A percentile compares a stretch with the other conserved stretches of the same genome.
Evolutionary conservation across 805 yeast genomes (phyloP).

Genomic region (Saccharomycopsis fibuligera): DNA sequence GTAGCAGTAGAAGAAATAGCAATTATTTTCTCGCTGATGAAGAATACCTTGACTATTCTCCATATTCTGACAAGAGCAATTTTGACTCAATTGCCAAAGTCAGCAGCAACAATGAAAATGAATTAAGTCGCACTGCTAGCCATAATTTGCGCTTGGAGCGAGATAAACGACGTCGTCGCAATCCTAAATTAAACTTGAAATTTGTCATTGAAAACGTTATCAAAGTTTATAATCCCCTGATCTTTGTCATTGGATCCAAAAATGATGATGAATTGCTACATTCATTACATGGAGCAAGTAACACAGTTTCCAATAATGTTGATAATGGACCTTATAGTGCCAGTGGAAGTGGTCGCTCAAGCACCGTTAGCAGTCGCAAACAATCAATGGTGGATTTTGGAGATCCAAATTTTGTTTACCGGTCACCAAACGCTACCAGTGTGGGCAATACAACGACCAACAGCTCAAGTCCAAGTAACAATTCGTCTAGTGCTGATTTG

Average conservation of each 20-base stretch:
- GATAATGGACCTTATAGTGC: neutral
- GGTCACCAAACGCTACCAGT: neutral
- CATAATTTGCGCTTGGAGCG: neutral
- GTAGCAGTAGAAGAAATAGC: no score
- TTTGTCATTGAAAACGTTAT: conserved; percentile 16
- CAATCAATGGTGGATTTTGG: neutral
- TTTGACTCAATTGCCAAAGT: neutral
- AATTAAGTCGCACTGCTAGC: neutral
- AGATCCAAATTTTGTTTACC: neutral
- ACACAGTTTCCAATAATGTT: neutral
- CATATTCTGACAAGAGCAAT: neutral
- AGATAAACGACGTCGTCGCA: neutral
- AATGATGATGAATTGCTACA: neutral
- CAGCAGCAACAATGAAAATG: neutral
- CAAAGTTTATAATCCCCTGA: conserved; percentile 15
- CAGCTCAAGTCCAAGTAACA: neutral
- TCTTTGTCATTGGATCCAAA: conserved; percentile 20
- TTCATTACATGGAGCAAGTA: neutral
- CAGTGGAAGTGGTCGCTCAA: neutral
- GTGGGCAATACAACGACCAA: neutral
- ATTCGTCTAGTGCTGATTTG: neutral
- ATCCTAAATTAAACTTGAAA: conserved; percentile 12
- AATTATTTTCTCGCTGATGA: neutral
- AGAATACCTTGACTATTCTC: neutral
- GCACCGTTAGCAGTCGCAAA: neutral